Base-by-base conservation (phyloP, 2,329 filamentous ascomycete genomes). In the Pseudopyricularia javanii region DNA sequence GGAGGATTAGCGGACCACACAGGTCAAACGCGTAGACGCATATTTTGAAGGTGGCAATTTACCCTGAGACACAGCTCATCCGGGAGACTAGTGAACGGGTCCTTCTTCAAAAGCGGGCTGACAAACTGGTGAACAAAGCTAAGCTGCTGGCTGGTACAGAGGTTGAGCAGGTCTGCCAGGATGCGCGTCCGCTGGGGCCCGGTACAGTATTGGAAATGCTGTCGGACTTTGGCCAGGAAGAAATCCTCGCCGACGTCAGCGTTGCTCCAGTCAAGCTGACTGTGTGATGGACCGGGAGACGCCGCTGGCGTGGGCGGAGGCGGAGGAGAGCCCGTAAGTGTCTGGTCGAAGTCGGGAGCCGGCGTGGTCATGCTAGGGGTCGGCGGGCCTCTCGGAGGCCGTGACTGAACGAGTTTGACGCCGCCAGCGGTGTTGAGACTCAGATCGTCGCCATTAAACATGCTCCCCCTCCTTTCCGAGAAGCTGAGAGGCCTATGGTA, bases 51-150 rank as follows among this genome's bases (percentile, higher is more conserved):
- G n/a, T 28, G 24, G 5, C 14, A 22, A 9, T 28, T 65, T 78
- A 94, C 89, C 62, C 90, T 77, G 56, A 98, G 73, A 67, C 91
- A 97, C 45, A 98, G 73, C 69, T 98, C 93, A 63, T 95, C 91
- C 0, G 93, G 93, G 52, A 98, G 76, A 54, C 86, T 87, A 50
- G 85, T 88, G 63, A 98, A 97, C 0, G 93, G 93, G 65, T 98
- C 93, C 67, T 96, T 95, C 70, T 96, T 96, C 58, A 98, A 71
- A 56, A 94, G 73, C 28, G 93, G 93, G 66, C 89, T 91, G 60
- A 98, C 91, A 68, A 95, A 95, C 66, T 94, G 89, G 60, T 94
- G 89, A 20, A 98, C 91, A 65, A 96, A 97, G 68, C 90, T 95
- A 59, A 98, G 75, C 67, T 95, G 86, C 63, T 94, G 90, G 61